Evolutionary conservation across 768 basidiomycete genomes (phyloP), one percentile per base, ranked within the genome.

Genomic region (Hemileccinum rubropunctum): DNA sequence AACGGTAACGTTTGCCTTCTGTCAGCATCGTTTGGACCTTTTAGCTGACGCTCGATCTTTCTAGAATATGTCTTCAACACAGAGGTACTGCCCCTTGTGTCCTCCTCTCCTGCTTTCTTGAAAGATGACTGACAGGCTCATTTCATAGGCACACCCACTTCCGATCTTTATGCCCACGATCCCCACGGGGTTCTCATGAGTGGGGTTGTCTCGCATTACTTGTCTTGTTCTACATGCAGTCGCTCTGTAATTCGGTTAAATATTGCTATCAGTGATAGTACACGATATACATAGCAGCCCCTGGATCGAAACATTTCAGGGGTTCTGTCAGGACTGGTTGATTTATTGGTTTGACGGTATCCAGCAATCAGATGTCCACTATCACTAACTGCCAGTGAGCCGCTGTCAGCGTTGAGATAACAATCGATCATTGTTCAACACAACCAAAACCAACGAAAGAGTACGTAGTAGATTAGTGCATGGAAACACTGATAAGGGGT

Each of bases 61-160:
- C 20, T 56, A 91, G 89, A 84, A 63, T 85, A 86, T 59, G 91
- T 97, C 8, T 90, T 97, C 71, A 97, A 95, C 59, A 97, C 95
- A 1, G 95, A 98, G 77, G 87, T 87, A 56, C 44, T 17, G 11
- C 70, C 52, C 42, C 42, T 43, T 52, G 41, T 38, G 40, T 39
- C 15, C 47, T 23, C 17, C 28, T 34, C 30, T 30, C 28, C 28
- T n/a, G 34, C n/a, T 21, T 6, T 5, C 15, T 10, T 8, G 42
- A 36, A 14, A 7, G 40, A 27, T 42, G 35, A 13, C 46, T 44
- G 43, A 37, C 50, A 15, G 15, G 35, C 27, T 33, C 20, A n/a
- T 44, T 49, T 40, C 47, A 21, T 50, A 85, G 81, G 84, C 80
- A 11, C 84, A 87, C 59, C 83, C 84, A 26, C 66, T 91, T 32